A percentile compares a stretch with the other conserved stretches of the same genome.
phyloP scores from a whole-genome alignment of 83 land plant species.

The Thuja plicata region DNA sequence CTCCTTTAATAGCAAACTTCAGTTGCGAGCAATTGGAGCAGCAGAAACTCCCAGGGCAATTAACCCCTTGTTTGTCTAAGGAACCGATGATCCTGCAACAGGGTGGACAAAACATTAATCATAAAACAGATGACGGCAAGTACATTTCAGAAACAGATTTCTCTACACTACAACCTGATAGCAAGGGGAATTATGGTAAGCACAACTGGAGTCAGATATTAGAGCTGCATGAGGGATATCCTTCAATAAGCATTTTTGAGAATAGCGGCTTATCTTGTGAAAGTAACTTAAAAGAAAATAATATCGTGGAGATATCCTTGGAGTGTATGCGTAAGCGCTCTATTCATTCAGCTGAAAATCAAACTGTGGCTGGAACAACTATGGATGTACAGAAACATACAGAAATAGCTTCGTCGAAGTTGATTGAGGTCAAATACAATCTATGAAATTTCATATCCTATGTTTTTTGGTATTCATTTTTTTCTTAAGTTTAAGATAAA shows the following conservation, averaged over 20 bases:
- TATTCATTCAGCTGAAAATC: not conserved
- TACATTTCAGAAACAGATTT: not conserved
- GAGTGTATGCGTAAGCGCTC: not conserved
- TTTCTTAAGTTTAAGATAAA: not conserved
- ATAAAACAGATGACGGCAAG: not conserved
- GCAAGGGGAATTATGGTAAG: constrained; percentile 3
- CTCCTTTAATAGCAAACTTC: not conserved
- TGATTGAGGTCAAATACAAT: not conserved
- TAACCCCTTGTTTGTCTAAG: not conserved
- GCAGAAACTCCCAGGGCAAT: not conserved
- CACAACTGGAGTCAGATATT: not conserved
- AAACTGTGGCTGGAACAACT: not conserved
- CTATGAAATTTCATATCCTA: not conserved
- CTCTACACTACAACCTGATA: not conserved
- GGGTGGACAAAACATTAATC: too few species aligned
- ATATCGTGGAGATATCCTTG: not conserved
- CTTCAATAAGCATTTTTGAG: not conserved
- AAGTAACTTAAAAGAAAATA: not conserved
- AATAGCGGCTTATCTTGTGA: not conserved
- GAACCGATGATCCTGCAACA: not conserved
- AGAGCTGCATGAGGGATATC: not conserved
- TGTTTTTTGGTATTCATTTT: not conserved
- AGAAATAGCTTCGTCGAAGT: not conserved
- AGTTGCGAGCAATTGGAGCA: not conserved
- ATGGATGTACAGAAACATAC: not conserved